These are phyloP conservation scores for Amanita jacksonii DNA, from an alignment of 768 basidiomycete genomes.

Conservation along the genomic window DNA sequence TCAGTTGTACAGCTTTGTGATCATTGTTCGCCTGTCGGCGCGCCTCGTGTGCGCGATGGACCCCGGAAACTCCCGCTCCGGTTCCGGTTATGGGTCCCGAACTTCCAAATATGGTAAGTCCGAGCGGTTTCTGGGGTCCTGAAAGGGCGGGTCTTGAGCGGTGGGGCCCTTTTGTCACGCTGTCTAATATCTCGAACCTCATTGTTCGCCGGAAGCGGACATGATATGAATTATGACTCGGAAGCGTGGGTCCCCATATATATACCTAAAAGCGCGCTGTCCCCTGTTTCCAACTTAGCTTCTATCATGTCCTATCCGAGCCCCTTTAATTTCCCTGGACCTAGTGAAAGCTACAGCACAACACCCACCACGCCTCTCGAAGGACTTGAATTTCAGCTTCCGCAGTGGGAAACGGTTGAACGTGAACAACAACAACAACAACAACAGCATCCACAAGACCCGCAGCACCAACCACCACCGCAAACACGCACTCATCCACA, in stretches of 20 bases:
- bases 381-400: conserved; percentile 14
- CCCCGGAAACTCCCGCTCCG: neutral
- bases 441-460: conserved; percentile 26
- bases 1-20: neutral
- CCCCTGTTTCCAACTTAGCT: conserved; percentile 14
- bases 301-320: conserved; percentile 28
- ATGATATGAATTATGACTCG: conserved; percentile 4
- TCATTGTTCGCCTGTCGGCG: neutral
- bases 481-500: conserved; percentile 18
- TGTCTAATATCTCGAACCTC: conserved; percentile 8
- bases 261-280: neutral
- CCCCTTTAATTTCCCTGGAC: conserved; percentile 15
- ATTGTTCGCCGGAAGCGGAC: conserved; percentile 27
- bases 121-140: neutral
- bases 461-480: conserved; percentile 20
- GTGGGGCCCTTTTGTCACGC: neutral
- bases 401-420: conserved; percentile 33
- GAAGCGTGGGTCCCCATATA: neutral
- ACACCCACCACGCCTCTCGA: conserved; percentile 38
- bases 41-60: conserved; percentile 5
- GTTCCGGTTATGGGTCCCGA: no score
- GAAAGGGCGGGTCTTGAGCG: conserved; percentile 1
- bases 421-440: conserved; percentile 31
- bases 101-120: no score
- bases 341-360: conserved; percentile 13